These are phyloP conservation scores for Exophiala bonariae DNA, from an alignment of 2,329 filamentous ascomycete species.

Conservation along the genomic window DNA sequence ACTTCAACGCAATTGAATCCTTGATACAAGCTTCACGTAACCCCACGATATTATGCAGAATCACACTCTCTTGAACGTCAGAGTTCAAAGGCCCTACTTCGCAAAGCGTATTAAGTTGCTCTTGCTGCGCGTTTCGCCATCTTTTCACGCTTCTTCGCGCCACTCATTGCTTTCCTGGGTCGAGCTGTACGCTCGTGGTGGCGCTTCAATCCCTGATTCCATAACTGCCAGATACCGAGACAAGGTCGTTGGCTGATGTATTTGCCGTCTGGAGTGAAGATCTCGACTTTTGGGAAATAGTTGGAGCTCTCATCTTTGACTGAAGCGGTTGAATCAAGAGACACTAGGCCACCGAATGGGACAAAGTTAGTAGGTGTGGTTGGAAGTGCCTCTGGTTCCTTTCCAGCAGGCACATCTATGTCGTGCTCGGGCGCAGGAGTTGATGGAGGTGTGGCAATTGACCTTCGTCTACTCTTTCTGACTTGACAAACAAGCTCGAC, in stretches of 20 bases:
- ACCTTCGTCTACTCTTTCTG: slow-evolving; percentile 46
- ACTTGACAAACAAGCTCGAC: slow-evolving; percentile 84
- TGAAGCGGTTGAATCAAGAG: slow-evolving; percentile 3
- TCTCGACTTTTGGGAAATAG: slow-evolving; percentile 71
- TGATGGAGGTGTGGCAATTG: too few species aligned
- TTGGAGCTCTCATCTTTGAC: slow-evolving; percentile 31
- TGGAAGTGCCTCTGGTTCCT: too few species aligned
- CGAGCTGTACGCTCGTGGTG: slow-evolving; percentile 13
- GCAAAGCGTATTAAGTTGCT: too few species aligned
- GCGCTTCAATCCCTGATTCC: slow-evolving; percentile 16
- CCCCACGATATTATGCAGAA: too few species aligned
- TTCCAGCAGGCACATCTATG: too few species aligned
- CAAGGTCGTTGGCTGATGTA: slow-evolving; percentile 58
- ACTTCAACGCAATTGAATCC: too few species aligned
- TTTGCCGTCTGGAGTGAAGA: slow-evolving; percentile 82
- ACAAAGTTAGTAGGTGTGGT: slow-evolving; percentile 17
- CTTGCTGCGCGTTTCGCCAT: neutral
- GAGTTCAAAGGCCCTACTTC: too few species aligned
- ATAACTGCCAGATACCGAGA: slow-evolving; percentile 20
- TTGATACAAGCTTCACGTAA: too few species aligned
- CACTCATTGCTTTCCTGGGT: slow-evolving; percentile 22
- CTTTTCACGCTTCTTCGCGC: slow-evolving; percentile 20
- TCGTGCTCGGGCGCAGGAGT: too few species aligned
- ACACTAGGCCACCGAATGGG: slow-evolving; percentile 9
- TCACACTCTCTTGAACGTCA: too few species aligned